phyloP scores from a whole-genome alignment of 2,329 filamentous ascomycete species.

The Trematosphaeria pertusa region DNA sequence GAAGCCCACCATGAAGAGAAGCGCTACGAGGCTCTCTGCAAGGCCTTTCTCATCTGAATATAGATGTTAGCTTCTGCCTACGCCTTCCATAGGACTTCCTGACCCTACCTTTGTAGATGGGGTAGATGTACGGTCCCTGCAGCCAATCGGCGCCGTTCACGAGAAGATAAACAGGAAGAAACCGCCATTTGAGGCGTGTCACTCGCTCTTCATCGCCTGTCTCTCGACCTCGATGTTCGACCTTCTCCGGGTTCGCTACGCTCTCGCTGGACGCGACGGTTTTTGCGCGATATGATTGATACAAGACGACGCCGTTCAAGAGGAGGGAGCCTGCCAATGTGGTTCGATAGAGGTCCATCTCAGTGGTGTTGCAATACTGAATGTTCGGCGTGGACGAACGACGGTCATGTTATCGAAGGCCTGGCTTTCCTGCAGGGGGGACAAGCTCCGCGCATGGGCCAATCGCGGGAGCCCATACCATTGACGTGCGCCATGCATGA shows the following conservation, averaged over 20 bases:
- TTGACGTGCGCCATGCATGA: no score
- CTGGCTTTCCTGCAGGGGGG: no score
- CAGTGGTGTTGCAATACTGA: no score
- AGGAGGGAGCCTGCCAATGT: constrained; percentile 37
- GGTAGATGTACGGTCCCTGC: constrained; percentile 60
- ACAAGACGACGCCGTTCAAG: constrained; percentile 35
- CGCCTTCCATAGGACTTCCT: background rate
- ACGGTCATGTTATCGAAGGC: no score
- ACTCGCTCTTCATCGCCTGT: constrained; percentile 37
- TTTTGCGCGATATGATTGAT: constrained; percentile 34
- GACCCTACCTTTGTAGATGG: constrained; percentile 56
- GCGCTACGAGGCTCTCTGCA: constrained; percentile 53
- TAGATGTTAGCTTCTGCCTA: constrained; percentile 11
- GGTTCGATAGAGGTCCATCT: constrained; percentile 40
- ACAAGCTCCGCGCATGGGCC: no score
- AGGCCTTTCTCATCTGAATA: constrained; percentile 54
- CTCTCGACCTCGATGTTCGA: constrained; percentile 30
- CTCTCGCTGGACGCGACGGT: constrained; percentile 13
- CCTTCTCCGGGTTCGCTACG: constrained; percentile 22
- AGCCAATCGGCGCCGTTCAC: constrained; percentile 57
- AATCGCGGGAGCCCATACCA: no score
- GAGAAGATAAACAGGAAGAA: constrained; percentile 54
- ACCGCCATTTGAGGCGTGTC: constrained; percentile 49
- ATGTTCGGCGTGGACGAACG: no score
- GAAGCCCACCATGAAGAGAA: constrained; percentile 52